Evolutionary conservation across 208 protist genomes (phyloP).

Genomic region (Porcisia deanei): DNA sequence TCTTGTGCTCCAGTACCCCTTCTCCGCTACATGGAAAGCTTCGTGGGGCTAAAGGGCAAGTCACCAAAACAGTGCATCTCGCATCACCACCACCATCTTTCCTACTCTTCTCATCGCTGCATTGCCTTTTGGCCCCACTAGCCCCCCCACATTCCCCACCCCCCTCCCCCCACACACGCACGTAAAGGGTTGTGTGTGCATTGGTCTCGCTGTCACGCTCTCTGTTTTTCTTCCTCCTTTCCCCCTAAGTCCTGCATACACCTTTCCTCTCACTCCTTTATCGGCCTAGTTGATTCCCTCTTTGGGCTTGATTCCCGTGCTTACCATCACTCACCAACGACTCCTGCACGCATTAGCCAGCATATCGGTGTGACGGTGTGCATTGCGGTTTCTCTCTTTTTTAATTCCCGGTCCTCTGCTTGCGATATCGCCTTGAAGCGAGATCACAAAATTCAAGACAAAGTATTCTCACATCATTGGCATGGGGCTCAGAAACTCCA

Average conservation of each 20-base stretch:
- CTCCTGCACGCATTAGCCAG: not conserved
- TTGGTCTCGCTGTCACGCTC: not conserved
- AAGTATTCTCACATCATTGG: too few relatives aligned
- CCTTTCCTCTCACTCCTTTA: not conserved
- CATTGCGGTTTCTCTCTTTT: slow-evolving; percentile 7
- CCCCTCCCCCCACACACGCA: not conserved
- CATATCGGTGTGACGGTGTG: not conserved
- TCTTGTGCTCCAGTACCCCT: too few relatives aligned
- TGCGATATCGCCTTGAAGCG: not conserved
- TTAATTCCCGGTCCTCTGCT: not conserved
- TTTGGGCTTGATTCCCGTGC: too few relatives aligned
- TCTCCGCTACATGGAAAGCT: not conserved
- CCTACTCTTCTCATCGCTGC: not conserved
- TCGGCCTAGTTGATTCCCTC: too few relatives aligned
- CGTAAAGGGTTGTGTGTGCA: not conserved
- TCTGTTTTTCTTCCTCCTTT: not conserved
- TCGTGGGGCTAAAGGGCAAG: not conserved
- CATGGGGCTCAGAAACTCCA: slow-evolving; percentile 45
- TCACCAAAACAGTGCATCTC: not conserved
- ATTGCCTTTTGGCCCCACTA: not conserved
- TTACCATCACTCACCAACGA: not conserved
- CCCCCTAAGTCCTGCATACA: not conserved
- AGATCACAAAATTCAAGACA: not conserved
- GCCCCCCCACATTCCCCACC: not conserved
- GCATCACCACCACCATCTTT: not conserved